A percentile compares a stretch with the other conserved stretches of the same genome.
phyloP scores from a whole-genome alignment of 768 basidiomycete species.

The Serendipita sp. region DNA sequence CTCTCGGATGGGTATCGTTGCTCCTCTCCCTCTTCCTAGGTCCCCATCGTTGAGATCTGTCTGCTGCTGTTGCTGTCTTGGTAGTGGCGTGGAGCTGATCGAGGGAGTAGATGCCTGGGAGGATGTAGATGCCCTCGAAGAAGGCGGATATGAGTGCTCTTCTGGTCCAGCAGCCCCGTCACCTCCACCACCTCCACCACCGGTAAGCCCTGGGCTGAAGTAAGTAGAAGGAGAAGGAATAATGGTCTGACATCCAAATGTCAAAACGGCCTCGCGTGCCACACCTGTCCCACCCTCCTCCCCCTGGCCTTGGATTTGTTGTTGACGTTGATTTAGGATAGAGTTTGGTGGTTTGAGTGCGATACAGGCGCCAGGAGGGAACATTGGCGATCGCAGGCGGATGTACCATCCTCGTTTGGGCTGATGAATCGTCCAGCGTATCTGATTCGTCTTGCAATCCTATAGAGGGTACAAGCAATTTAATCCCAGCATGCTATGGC shows the following conservation, averaged over 20 bases:
- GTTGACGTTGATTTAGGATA: slow-evolving; percentile 4
- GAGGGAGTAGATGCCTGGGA: neutral
- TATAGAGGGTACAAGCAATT: neutral
- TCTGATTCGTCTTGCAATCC: neutral
- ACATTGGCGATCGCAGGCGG: slow-evolving; percentile 51
- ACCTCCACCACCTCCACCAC: too few relatives aligned
- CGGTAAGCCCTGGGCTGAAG: neutral
- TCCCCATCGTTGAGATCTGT: neutral
- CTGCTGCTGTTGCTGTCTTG: neutral
- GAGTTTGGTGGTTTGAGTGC: slow-evolving; percentile 19
- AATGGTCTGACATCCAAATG: neutral
- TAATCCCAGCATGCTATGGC: too few relatives aligned
- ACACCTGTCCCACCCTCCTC: too few relatives aligned
- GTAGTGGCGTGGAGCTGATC: neutral
- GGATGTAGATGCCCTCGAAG: too few relatives aligned
- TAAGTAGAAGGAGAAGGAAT: neutral
- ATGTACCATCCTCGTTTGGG: slow-evolving; percentile 79
- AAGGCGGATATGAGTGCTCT: slow-evolving; percentile 3
- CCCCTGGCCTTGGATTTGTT: too few relatives aligned
- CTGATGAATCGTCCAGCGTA: slow-evolving; percentile 63
- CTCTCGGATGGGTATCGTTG: neutral
- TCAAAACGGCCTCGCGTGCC: neutral
- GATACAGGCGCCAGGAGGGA: slow-evolving; percentile 35
- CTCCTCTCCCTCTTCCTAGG: neutral
- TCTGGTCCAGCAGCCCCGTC: neutral